These are phyloP conservation scores for Blastocystis sp. DNA, from an alignment of 352 stramenopile genomes.

Conservation along the genomic window DNA sequence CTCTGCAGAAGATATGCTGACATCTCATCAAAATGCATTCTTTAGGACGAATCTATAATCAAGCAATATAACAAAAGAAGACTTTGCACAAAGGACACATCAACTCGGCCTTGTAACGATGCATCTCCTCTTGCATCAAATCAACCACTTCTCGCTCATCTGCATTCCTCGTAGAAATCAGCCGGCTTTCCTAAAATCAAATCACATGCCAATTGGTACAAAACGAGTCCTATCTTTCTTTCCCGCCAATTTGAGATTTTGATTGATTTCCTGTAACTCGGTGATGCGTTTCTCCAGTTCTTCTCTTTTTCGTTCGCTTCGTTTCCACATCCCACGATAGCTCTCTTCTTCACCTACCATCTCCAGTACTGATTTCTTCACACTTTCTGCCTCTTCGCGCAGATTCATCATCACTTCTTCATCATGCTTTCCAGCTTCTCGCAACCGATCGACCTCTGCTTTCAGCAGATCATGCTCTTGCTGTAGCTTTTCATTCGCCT, in stretches of 20 bases:
- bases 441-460: not conserved
- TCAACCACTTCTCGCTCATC: slow-evolving; percentile 45
- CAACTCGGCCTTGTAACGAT: slow-evolving; percentile 10
- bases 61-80: not conserved
- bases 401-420: not conserved
- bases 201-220: not conserved
- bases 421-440: not conserved
- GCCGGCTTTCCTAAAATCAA: not conserved
- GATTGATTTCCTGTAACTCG: not conserved
- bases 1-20: slow-evolving; percentile 55
- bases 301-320: not conserved
- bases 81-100: slow-evolving; percentile 43
- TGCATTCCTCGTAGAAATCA: not conserved
- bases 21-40: slow-evolving; percentile 40
- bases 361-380: not conserved
- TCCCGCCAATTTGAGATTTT: not conserved
- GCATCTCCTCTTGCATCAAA: slow-evolving; percentile 52
- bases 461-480: not conserved
- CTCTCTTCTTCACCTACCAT: not conserved
- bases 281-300: not conserved
- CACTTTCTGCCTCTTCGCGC: not conserved
- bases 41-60: not conserved
- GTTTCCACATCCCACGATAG: not conserved
- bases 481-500: not conserved
- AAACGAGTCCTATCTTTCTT: slow-evolving; percentile 12